Percentiles rank a stretch among this genome's conserved stretches.
phyloP scores from a whole-genome alignment of 371 early-diverging fungal species.

The Mucor plumbeus region DNA sequence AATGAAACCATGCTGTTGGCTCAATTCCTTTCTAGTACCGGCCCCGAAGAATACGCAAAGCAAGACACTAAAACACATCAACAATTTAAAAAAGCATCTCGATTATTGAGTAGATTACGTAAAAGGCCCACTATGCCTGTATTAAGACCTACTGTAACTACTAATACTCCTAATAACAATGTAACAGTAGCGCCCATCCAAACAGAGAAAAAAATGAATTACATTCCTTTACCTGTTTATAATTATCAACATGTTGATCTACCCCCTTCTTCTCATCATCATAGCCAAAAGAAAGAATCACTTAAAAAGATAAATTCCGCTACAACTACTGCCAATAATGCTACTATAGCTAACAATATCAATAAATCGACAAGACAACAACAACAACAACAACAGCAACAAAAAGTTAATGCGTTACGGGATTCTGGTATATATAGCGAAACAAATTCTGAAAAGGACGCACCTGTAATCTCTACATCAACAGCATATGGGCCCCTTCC shows the following conservation, averaged over 20 bases:
- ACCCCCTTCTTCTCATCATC: background rate
- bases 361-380: background rate
- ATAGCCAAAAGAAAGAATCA: background rate
- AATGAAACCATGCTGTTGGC: conserved; percentile 41
- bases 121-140: conserved; percentile 30
- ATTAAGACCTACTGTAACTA: conserved; percentile 1
- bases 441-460: conserved; percentile 35
- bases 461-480: conserved; percentile 11
- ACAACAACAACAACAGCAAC: background rate
- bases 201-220: conserved; percentile 6
- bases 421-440: conserved; percentile 53
- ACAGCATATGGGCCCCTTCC: conserved; percentile 3
- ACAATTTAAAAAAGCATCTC: conserved; percentile 39
- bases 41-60: conserved; percentile 41
- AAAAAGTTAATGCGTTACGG: conserved; percentile 10
- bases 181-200: background rate
- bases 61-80: conserved; percentile 16
- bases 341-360: background rate
- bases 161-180: background rate
- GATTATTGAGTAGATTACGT: conserved; percentile 33
- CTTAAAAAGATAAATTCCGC: no score
- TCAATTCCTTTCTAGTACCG: conserved; percentile 43
- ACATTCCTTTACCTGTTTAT: conserved; percentile 22
- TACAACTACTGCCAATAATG: background rate
- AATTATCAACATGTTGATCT: background rate